A percentile compares a stretch with the other conserved stretches of the same genome.
phyloP scores from a whole-genome alignment of 225 moss, liverwort and hornwort species.

The Neckera pumila region DNA sequence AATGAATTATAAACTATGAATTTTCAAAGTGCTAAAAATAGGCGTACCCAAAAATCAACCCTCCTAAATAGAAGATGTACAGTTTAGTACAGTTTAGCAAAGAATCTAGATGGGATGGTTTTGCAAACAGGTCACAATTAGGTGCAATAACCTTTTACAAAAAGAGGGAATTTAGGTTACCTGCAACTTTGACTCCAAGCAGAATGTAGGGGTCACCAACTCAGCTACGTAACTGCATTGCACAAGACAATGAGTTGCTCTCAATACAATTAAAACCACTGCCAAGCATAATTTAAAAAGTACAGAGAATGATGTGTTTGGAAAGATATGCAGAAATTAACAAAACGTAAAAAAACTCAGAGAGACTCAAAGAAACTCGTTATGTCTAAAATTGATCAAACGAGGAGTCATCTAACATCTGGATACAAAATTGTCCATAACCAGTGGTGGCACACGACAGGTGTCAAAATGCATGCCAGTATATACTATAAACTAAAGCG shows the following conservation, averaged over 20 bases:
- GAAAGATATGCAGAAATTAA: neutral
- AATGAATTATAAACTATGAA: neutral
- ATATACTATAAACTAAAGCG: neutral
- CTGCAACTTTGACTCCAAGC: slow-evolving; percentile 79
- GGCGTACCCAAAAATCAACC: neutral
- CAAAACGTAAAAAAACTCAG: neutral
- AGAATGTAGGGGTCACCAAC: slow-evolving; percentile 75
- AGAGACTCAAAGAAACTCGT: neutral
- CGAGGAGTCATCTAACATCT: neutral
- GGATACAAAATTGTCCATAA: neutral
- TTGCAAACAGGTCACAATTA: neutral
- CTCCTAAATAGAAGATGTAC: neutral
- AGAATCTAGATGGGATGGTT: neutral
- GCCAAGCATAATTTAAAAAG: neutral
- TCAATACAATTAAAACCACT: neutral
- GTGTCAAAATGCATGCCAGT: neutral
- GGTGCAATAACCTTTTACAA: neutral
- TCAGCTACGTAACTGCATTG: slow-evolving; percentile 74
- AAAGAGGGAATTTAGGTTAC: slow-evolving; percentile 7
- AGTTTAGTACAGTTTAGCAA: neutral
- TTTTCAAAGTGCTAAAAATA: neutral
- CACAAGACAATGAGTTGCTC: neutral
- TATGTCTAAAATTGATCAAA: neutral
- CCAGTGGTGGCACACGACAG: neutral
- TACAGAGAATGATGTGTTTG: neutral